phyloP scores from a whole-genome alignment of 2,329 filamentous ascomycete species.

The Periconia sp. region DNA sequence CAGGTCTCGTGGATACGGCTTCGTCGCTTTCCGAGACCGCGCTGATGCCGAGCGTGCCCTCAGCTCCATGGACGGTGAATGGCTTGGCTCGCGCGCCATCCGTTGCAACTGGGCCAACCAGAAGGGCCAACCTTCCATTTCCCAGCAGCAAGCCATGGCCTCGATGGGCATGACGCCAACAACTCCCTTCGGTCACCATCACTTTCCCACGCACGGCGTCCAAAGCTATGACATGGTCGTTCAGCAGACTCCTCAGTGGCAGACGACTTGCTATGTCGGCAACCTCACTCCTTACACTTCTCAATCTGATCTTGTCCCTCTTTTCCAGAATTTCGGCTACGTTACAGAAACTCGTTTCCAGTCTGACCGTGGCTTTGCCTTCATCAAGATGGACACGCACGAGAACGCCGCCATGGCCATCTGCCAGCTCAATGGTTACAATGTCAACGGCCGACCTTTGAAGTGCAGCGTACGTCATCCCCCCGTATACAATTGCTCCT shows the following conservation, averaged over 20 bases:
- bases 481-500: constrained; percentile 23
- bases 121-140: constrained; percentile 98
- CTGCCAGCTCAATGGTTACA: constrained; percentile 96
- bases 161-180: constrained; percentile 98
- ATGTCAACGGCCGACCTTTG: constrained; percentile 92
- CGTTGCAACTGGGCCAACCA: constrained; percentile 99
- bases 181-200: constrained; percentile 94
- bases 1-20: constrained; percentile 94
- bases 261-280: constrained; percentile 97
- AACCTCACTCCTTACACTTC: constrained; percentile 98
- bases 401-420: constrained; percentile 99
- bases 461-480: constrained; percentile 91
- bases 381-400: constrained; percentile 99
- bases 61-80: constrained; percentile 98
- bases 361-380: constrained; percentile 95
- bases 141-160: constrained; percentile 95
- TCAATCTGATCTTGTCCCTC: constrained; percentile 92
- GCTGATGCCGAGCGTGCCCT: constrained; percentile 93
- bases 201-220: constrained; percentile 95
- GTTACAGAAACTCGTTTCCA: constrained; percentile 98
- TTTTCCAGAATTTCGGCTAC: constrained; percentile 98
- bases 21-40: constrained; percentile 95
- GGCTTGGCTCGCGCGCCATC: constrained; percentile 96
- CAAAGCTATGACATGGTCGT: constrained; percentile 98
- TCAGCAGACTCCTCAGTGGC: constrained; percentile 93